Base-by-base conservation (phyloP, 129 eudicot genomes). In the Lactuca saligna region DNA sequence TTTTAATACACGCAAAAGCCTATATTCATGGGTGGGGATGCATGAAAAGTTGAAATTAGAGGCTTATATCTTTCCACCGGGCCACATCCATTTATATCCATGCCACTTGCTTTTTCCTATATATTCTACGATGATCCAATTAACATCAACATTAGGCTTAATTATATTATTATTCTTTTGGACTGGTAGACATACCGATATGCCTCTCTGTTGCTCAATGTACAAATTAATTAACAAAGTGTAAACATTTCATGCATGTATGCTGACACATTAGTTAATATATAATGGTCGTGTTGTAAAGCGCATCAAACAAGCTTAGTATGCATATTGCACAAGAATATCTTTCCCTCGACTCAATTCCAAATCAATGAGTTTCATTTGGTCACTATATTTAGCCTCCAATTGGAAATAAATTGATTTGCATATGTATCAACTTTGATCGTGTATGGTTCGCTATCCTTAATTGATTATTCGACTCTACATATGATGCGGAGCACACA, bases 21-120 rank as follows among this genome's bases (percentile, higher is more conserved):
- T 69, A 60, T 78, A 70, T 77, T 81, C 81, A 70, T 70, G 86
- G 86, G 81, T 60, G 81, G 75, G 78, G 80, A 63, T 71, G 77
- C 63, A 65, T 76, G 49, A 83, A 75, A 79, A 72, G 74, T 71
- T 72, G 57, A 75, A 74, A 54, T 51, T 32, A 63, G 76, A 83
- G 79, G 76, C 74, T 65, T 78, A 63, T 65, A 65, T 59, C 70
- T 75, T 71, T 75, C 67, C 78, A 25, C 29, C 0, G 29, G 29
- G 29, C 29, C 29, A 72, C 74, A 58, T 68, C 68, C 74, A 68
- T 68, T 73, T 75, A 69, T 69, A 69, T 69, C 69, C 53, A 54
- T 41, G 39, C 58, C 75, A 14, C 80, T 76, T 61, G 20, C 44
- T 75, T 76, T 53, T 66, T 68, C 63, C 64, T 68, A 51, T 3